Evolutionary conservation across 768 basidiomycete species (phyloP).

Genomic region (Suillus ampliporus): DNA sequence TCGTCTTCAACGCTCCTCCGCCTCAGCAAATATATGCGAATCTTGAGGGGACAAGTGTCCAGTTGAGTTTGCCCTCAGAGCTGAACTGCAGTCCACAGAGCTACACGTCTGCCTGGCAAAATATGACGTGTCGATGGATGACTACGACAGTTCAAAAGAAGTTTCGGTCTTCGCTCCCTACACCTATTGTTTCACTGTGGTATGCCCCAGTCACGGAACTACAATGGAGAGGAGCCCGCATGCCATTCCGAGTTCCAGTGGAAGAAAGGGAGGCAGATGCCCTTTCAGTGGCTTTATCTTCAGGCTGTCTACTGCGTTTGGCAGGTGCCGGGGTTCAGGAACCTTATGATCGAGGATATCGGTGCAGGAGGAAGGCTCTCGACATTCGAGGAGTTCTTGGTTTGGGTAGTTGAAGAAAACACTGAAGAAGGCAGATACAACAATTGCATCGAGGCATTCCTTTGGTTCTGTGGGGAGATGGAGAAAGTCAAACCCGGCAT

Average conservation of each 20-base stretch:
- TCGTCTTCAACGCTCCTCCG: too few relatives aligned
- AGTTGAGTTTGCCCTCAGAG: not conserved
- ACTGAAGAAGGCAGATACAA: not conserved
- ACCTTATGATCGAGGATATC: not conserved
- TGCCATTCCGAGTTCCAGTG: not conserved
- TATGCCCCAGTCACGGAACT: not conserved
- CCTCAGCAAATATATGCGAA: not conserved
- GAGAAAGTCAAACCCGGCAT: too few relatives aligned
- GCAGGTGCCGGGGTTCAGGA: not conserved
- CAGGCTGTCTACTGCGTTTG: not conserved
- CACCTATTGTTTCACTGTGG: not conserved
- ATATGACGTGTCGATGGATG: too few relatives aligned
- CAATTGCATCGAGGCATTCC: not conserved
- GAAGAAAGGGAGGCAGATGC: not conserved
- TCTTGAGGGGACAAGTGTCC: not conserved
- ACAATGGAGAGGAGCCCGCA: not conserved
- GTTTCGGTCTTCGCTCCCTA: fast-evolving
- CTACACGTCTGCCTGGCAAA: too few relatives aligned
- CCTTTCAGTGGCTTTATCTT: not conserved
- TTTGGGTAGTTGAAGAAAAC: not conserved
- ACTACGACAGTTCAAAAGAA: not conserved
- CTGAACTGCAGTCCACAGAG: too few relatives aligned
- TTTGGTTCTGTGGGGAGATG: not conserved
- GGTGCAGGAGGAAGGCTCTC: not conserved
- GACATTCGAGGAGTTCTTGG: not conserved